A percentile compares a stretch with the other conserved stretches of the same genome.
phyloP scores from a whole-genome alignment of 495 filamentous ascomycete genomes.

The Talaromyces proteolyticus region DNA sequence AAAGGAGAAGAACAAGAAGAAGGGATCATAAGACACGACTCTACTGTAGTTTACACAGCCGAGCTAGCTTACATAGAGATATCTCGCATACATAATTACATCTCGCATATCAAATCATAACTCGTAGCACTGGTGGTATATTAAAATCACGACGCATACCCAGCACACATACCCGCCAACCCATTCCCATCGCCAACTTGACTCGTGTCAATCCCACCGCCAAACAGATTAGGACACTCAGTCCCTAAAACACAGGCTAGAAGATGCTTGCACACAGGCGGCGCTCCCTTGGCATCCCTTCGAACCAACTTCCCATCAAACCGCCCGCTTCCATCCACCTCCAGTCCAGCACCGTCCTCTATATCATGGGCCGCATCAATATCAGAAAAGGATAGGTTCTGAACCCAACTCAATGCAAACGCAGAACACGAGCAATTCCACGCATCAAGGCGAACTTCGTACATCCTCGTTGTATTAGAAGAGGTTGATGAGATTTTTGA shows the following conservation, averaged over 20 bases:
- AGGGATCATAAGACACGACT: constrained; percentile 17
- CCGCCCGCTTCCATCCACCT: constrained; percentile 2
- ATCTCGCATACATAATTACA: constrained; percentile 3
- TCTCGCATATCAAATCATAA: neutral
- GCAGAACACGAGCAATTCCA: constrained; percentile 90
- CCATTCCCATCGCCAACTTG: constrained; percentile 52
- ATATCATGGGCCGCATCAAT: constrained; percentile 6
- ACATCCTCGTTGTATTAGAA: constrained; percentile 26
- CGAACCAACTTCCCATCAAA: constrained; percentile 47
- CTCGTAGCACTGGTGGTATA: constrained; percentile 1
- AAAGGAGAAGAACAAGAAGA: constrained; percentile 55
- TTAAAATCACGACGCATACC: neutral
- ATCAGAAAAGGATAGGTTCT: constrained; percentile 18
- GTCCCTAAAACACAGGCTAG: constrained; percentile 78
- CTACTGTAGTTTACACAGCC: no score
- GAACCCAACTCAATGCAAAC: constrained; percentile 68
- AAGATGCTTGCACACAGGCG: constrained; percentile 83
- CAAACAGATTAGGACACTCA: constrained; percentile 52
- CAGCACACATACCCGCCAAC: constrained; percentile 71
- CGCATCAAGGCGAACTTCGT: constrained; percentile 65
- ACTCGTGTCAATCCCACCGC: constrained; percentile 46
- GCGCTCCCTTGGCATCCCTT: constrained; percentile 19
- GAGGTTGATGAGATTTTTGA: constrained; percentile 13
- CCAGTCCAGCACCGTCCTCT: constrained; percentile 2
- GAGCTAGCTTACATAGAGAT: no score